Percentiles rank a stretch among this genome's conserved stretches.
These are phyloP conservation scores for Geosmithia putterillii DNA, from an alignment of 2,329 filamentous ascomycete species.

Conservation along the genomic window DNA sequence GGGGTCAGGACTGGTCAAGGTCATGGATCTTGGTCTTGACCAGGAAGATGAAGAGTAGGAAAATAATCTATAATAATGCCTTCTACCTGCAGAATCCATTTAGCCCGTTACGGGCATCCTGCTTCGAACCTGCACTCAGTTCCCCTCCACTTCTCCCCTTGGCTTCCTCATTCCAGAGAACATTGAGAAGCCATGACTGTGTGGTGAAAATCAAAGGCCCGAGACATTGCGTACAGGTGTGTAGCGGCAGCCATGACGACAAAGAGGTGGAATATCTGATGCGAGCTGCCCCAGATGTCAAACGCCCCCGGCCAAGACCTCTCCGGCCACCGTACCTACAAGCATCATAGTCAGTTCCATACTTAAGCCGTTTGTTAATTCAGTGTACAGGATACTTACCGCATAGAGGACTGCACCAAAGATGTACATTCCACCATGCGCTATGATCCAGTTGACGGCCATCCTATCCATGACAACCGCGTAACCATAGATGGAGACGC, in stretches of 20 bases:
- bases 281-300: constrained; percentile 86
- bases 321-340: constrained; percentile 68
- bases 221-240: constrained; percentile 70
- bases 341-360: background rate
- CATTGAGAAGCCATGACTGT: constrained; percentile 42
- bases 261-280: constrained; percentile 91
- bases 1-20: constrained; percentile 52
- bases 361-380: background rate
- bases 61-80: no score
- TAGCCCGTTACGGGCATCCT: no score
- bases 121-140: no score
- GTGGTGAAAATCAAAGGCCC: constrained; percentile 81
- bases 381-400: constrained; percentile 30
- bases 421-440: constrained; percentile 77
- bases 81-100: no score
- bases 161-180: constrained; percentile 5
- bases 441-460: constrained; percentile 66
- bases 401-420: constrained; percentile 79
- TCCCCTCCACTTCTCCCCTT: no score
- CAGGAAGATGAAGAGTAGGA: constrained; percentile 7
- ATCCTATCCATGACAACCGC: constrained; percentile 57
- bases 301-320: constrained; percentile 64
- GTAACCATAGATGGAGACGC: constrained; percentile 54
- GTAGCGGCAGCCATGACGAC: constrained; percentile 72
- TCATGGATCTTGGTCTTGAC: constrained; percentile 53